Percentiles rank a stretch among this genome's conserved stretches.
phyloP scores from a whole-genome alignment of 2,329 filamentous ascomycete species.

The Catunica adiposa region DNA sequence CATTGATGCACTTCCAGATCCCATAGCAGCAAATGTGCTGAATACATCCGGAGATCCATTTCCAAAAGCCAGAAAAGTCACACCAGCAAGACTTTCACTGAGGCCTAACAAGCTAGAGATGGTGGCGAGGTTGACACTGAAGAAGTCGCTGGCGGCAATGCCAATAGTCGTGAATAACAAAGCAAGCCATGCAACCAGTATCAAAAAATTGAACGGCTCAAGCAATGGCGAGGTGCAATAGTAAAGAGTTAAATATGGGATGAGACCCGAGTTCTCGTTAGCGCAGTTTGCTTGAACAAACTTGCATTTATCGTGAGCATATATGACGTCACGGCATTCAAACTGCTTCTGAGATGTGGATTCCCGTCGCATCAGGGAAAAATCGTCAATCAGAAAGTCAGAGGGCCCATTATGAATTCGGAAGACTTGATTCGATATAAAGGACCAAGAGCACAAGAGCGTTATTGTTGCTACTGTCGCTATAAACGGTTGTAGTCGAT shows the following conservation, averaged over 20 bases:
- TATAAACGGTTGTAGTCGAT: conserved; percentile 6
- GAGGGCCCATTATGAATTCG: neutral
- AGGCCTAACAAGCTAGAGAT: conserved; percentile 78
- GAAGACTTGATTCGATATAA: neutral
- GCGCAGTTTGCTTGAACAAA: conserved; percentile 70
- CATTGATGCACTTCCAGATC: conserved; percentile 89
- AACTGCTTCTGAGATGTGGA: neutral
- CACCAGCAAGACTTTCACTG: conserved; percentile 89
- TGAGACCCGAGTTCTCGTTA: conserved; percentile 76
- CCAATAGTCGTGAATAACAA: conserved; percentile 92
- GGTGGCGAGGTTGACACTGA: conserved; percentile 90
- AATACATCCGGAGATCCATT: conserved; percentile 98
- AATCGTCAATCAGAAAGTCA: neutral
- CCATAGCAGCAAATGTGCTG: conserved; percentile 96
- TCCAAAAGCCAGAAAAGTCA: conserved; percentile 90
- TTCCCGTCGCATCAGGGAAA: neutral
- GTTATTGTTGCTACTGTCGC: conserved; percentile 5
- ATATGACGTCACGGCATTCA: conserved; percentile 65
- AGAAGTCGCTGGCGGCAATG: conserved; percentile 95
- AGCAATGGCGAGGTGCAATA: conserved; percentile 60
- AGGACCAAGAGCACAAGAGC: conserved; percentile 6
- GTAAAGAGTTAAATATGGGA: conserved; percentile 80
- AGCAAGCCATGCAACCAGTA: conserved; percentile 69
- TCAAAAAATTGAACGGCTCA: conserved; percentile 60
- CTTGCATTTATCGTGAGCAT: conserved; percentile 63